A percentile compares a stretch with the other conserved stretches of the same genome.
phyloP scores from a whole-genome alignment of 2,329 filamentous ascomycete species.

The Colletotrichum endophyticum region DNA sequence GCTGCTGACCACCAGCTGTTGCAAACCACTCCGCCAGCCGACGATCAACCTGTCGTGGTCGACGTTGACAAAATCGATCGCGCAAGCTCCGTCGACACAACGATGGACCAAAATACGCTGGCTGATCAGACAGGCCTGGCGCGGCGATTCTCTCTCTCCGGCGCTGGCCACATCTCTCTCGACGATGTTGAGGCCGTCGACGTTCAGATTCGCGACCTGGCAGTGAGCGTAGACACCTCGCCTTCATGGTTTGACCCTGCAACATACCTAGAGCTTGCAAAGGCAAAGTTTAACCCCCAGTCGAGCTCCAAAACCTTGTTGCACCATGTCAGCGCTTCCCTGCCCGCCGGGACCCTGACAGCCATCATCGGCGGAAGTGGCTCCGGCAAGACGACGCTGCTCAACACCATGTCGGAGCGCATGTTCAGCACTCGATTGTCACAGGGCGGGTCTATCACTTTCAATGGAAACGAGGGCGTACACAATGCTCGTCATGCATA shows the following conservation, averaged over 20 bases:
- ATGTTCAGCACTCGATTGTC: slow-evolving; percentile 60
- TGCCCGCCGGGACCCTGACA: slow-evolving; percentile 70
- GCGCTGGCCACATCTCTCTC: slow-evolving; percentile 43
- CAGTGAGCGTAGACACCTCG: slow-evolving; percentile 63
- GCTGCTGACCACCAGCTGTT: not conserved
- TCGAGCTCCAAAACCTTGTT: slow-evolving; percentile 59
- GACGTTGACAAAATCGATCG: slow-evolving; percentile 37
- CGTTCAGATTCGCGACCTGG: slow-evolving; percentile 57
- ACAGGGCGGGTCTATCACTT: slow-evolving; percentile 61
- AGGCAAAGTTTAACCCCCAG: slow-evolving; percentile 38
- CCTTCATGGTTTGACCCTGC: slow-evolving; percentile 56
- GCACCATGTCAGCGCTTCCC: slow-evolving; percentile 65
- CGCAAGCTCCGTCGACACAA: slow-evolving; percentile 36
- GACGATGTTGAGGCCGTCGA: slow-evolving; percentile 61
- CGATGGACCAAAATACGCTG: slow-evolving; percentile 25
- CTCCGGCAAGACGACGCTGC: slow-evolving; percentile 73
- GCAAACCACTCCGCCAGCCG: not conserved
- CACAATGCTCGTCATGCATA: slow-evolving; percentile 67
- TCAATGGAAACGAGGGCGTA: slow-evolving; percentile 63
- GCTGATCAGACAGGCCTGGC: slow-evolving; percentile 14
- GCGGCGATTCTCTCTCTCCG: slow-evolving; percentile 32
- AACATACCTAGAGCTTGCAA: slow-evolving; percentile 48
- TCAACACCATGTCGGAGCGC: slow-evolving; percentile 75
- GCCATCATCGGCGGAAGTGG: slow-evolving; percentile 79
- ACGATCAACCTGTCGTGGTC: not conserved